These are phyloP conservation scores for Parachlorella kessleri DNA, from an alignment of 139 green algal species.

Conservation along the genomic window DNA sequence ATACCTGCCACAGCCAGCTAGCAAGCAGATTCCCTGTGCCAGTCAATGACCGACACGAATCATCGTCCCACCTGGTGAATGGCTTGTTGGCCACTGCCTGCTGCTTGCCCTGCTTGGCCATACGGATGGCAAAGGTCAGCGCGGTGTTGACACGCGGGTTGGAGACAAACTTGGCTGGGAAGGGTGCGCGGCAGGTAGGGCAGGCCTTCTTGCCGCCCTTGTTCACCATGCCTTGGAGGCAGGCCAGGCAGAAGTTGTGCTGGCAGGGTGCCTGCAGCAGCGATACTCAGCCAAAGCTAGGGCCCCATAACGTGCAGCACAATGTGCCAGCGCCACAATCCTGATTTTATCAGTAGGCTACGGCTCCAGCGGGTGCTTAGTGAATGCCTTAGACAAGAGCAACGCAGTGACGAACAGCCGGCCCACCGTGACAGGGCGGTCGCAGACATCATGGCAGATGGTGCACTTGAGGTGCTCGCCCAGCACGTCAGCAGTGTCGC, in stretches of 20 bases:
- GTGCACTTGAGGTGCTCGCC: constrained; percentile 85
- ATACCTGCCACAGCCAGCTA: too few species aligned
- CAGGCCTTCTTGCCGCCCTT: constrained; percentile 84
- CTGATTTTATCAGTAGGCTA: too few species aligned
- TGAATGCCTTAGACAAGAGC: too few species aligned
- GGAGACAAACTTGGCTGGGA: constrained; percentile 69
- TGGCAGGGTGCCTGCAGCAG: constrained; percentile 86
- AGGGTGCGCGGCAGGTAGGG: constrained; percentile 80
- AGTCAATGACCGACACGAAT: too few species aligned
- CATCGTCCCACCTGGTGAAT: constrained; percentile 16
- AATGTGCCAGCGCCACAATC: too few species aligned
- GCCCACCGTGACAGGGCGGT: constrained; percentile 85
- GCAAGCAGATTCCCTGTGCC: too few species aligned
- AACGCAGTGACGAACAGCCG: too few species aligned
- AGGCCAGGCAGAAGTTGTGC: constrained; percentile 97
- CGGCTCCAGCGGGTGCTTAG: too few species aligned
- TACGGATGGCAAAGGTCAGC: constrained; percentile 74
- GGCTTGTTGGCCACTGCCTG: constrained; percentile 11
- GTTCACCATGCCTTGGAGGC: constrained; percentile 69
- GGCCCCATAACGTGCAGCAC: too few species aligned
- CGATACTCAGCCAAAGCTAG: too few species aligned
- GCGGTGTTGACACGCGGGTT: constrained; percentile 92
- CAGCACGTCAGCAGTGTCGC: not conserved
- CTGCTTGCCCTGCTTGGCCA: constrained; percentile 45
- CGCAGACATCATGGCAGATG: constrained; percentile 88